phyloP scores from a whole-genome alignment of 108 stramenopile genomes.

The Heterococcus sp. region DNA sequence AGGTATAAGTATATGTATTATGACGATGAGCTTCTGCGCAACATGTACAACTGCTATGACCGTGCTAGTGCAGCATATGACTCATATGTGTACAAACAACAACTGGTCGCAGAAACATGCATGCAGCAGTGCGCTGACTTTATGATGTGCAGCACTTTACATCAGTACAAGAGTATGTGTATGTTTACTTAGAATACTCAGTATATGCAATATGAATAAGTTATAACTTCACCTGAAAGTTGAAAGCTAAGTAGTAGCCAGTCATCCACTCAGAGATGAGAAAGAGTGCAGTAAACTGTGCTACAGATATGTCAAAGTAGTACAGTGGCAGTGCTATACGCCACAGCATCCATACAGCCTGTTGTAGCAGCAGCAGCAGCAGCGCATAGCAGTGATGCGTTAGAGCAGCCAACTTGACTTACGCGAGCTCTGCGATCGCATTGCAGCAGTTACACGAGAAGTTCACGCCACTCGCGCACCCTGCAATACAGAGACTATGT shows the following conservation, averaged over 20 bases:
- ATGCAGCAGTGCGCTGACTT: not conserved
- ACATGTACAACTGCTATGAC: not conserved
- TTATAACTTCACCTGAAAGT: slow-evolving; percentile 50
- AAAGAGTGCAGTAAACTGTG: slow-evolving; percentile 11
- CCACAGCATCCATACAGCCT: slow-evolving; percentile 34
- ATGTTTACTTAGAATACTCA: slow-evolving; percentile 2
- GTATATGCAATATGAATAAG: slow-evolving; percentile 47
- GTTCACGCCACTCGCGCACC: too few relatives aligned
- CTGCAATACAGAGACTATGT: too few relatives aligned
- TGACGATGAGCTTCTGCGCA: too few relatives aligned
- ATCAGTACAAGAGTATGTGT: not conserved
- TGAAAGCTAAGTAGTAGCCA: slow-evolving; percentile 46
- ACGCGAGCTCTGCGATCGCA: too few relatives aligned
- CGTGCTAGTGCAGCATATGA: not conserved
- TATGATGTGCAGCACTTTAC: not conserved
- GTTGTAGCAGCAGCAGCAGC: not conserved
- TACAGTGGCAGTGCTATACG: slow-evolving; percentile 35
- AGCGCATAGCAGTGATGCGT: not conserved
- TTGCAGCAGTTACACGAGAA: too few relatives aligned
- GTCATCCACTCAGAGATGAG: slow-evolving; percentile 47
- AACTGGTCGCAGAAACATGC: not conserved
- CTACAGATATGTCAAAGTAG: slow-evolving; percentile 2
- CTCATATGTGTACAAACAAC: not conserved
- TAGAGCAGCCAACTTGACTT: not conserved
- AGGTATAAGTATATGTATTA: too few relatives aligned